These are phyloP conservation scores for Allantophomopsis cytisporea DNA, from an alignment of 2,329 filamentous ascomycete species.

Conservation along the genomic window DNA sequence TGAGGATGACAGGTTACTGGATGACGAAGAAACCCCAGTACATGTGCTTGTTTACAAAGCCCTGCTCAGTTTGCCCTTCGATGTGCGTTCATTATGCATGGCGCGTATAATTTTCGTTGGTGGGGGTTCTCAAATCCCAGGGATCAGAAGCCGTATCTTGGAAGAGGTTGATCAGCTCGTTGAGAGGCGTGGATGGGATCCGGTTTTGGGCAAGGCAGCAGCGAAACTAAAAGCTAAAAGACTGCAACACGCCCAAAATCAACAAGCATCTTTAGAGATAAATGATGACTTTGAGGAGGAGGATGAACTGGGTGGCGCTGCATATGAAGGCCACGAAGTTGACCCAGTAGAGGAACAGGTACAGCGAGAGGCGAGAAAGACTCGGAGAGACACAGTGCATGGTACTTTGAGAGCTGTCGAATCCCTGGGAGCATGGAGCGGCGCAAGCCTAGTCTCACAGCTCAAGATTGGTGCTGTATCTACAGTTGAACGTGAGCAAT, in stretches of 20 bases:
- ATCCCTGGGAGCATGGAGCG: slow-evolving; percentile 60
- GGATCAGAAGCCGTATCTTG: slow-evolving; percentile 64
- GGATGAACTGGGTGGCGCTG: slow-evolving; percentile 6
- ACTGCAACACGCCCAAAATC: slow-evolving; percentile 17
- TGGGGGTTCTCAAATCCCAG: slow-evolving; percentile 65
- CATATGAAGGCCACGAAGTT: slow-evolving; percentile 23
- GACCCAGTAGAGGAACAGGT: slow-evolving; percentile 48
- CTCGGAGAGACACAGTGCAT: slow-evolving; percentile 28
- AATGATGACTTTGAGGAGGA: slow-evolving; percentile 5
- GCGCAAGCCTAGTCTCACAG: slow-evolving; percentile 56
- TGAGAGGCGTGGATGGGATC: slow-evolving; percentile 60
- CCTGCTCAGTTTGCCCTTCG: slow-evolving; percentile 63
- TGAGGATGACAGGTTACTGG: slow-evolving; percentile 43
- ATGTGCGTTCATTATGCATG: slow-evolving; percentile 77
- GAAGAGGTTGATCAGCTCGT: slow-evolving; percentile 60
- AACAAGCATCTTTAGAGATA: slow-evolving; percentile 4
- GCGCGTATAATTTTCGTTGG: slow-evolving; percentile 79
- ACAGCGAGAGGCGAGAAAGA: slow-evolving; percentile 26
- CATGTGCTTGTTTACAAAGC: slow-evolving; percentile 64
- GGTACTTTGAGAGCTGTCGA: slow-evolving; percentile 53
- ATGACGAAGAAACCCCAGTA: slow-evolving; percentile 77
- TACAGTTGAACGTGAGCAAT: slow-evolving; percentile 58
- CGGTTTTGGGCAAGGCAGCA: slow-evolving; percentile 56
- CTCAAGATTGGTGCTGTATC: slow-evolving; percentile 57
- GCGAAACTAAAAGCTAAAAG: slow-evolving; percentile 43